These are phyloP conservation scores for Ceriops zippeliana DNA, from an alignment of 345 rosid species.

Conservation along the genomic window DNA sequence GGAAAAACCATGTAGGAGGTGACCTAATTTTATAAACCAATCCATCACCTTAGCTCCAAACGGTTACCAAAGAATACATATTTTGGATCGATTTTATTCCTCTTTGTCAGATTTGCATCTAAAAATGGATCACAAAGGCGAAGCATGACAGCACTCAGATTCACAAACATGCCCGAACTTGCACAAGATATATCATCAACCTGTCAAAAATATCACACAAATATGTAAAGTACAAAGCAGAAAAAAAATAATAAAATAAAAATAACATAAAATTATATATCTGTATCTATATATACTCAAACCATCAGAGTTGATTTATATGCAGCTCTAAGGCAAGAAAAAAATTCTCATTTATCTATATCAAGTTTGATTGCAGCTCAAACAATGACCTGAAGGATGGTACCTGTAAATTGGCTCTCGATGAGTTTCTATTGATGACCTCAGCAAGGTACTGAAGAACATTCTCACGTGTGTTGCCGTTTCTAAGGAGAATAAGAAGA, in stretches of 20 bases:
- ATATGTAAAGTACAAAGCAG: neutral
- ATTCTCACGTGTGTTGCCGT: conserved; percentile 65
- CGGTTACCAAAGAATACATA: conserved; percentile 69
- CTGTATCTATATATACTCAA: no score
- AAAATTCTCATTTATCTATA: neutral
- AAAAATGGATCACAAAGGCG: conserved; percentile 87
- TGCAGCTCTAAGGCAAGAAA: neutral
- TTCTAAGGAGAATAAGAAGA: conserved; percentile 65
- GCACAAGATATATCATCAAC: conserved; percentile 94
- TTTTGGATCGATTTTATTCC: conserved; percentile 83
- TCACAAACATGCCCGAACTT: conserved; percentile 96
- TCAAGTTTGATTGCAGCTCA: neutral
- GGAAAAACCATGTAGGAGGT: conserved; percentile 3
- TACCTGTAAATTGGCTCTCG: conserved; percentile 93
- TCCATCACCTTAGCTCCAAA: conserved; percentile 75
- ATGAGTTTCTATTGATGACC: conserved; percentile 85
- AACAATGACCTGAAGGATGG: neutral
- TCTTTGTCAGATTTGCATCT: conserved; percentile 68
- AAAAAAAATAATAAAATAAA: no score
- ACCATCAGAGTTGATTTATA: neutral
- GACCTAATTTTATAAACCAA: conserved; percentile 1
- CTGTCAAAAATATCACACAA: conserved; percentile 37
- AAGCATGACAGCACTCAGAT: conserved; percentile 96
- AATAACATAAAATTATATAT: no score
- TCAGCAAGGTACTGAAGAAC: conserved; percentile 93